Base-by-base conservation (phyloP, 306 rosid species). In the Astragalus glycyphyllos region DNA sequence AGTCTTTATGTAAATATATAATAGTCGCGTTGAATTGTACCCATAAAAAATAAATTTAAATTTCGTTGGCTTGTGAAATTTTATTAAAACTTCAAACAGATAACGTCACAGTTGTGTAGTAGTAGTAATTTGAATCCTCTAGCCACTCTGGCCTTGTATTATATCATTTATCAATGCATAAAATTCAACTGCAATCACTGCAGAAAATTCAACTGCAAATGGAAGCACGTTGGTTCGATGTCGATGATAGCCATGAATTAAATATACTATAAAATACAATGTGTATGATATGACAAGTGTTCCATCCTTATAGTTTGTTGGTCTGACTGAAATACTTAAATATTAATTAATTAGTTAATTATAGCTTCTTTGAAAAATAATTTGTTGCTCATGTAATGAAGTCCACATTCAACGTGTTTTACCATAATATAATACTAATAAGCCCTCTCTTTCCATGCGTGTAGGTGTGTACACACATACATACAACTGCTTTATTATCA, bases 101-200 rank as follows among this genome's bases (percentile, higher is more conserved):
- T 48, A 12, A 14, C 72, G 59, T 53, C 65, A 64, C 32, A 64
- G 37, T 42, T 13, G 11, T 54, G 35, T 20, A 45, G 7, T 26
- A 12, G n/a, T 26, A 46, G 26, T 45, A 7, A n/a, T 26, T 60
- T 26, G 56, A 37, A 55, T 74, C 59, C 10, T 38, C 11, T 23
- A 15, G 20, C 38, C 47, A 50, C 54, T 5, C 71, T 49, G 58
- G 48, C 58, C 20, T 74, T 65, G 79, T 65, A 74, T 55, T 44
- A 64, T 64, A 20, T 20, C n/a, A n/a, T n/a, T n/a, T n/a, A 20
- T 26, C 31, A 26, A 1, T 2, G 31, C 31, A 26, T 26, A 26
- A 26, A 26, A 26, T 26, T 26, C 31, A 26, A 26, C 31, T 26
- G 4, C 31, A 26, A 56, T 14, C 34, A 42, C 17, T 32, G 73